These are phyloP conservation scores for Cenchrus fungigraminus DNA, from an alignment of 176 grass and related monocot genomes.

Conservation along the genomic window DNA sequence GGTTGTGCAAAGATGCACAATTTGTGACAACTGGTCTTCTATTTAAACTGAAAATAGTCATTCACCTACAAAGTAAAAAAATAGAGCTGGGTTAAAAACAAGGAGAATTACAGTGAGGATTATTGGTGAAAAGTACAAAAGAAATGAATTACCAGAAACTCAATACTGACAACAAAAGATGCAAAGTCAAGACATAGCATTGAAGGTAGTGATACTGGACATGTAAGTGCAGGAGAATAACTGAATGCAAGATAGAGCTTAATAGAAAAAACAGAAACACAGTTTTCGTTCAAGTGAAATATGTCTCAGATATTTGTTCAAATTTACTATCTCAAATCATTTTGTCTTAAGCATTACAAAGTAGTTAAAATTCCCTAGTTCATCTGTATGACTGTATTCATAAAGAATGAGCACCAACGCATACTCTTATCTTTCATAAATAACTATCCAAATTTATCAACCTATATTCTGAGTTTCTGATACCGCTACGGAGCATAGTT, in stretches of 20 bases:
- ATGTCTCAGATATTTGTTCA: background rate
- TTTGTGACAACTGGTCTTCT: background rate
- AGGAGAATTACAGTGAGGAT: background rate
- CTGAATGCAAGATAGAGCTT: background rate
- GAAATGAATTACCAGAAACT: background rate
- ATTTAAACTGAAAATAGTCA: background rate
- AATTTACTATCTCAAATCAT: background rate
- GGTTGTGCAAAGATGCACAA: background rate
- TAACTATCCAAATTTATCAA: background rate
- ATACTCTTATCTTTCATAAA: background rate
- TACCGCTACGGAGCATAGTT: background rate
- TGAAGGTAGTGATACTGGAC: background rate
- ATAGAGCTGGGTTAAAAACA: background rate
- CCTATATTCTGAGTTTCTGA: background rate
- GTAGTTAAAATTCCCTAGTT: background rate
- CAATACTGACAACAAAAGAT: background rate
- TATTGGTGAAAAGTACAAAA: background rate
- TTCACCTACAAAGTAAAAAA: slow-evolving; percentile 19
- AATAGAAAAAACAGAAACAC: background rate
- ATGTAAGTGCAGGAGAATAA: background rate
- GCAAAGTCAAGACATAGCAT: background rate
- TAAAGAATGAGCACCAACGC: background rate
- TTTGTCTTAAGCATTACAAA: background rate
- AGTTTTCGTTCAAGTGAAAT: background rate
- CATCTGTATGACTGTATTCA: background rate